Evolutionary conservation across 441 rosid genomes (phyloP), one percentile per base, ranked within the genome.

Genomic region (Adansonia grandidieri): DNA sequence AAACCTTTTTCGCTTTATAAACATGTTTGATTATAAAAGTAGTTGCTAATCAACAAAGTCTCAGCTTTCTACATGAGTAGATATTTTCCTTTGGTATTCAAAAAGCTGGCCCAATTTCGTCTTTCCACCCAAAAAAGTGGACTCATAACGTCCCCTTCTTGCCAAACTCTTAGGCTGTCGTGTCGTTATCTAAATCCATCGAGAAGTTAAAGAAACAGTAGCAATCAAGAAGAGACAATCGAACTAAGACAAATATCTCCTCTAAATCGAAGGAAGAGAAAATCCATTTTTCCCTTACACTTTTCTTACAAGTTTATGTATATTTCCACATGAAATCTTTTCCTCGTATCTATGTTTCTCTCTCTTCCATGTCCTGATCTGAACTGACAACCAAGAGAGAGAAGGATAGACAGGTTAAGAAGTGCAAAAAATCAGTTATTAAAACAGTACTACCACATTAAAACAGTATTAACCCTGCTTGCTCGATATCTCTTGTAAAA

Each of bases 321-420:
- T 32, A 1, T 17, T 61, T 48, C 40, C 22, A 3, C 1, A 5
- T 4, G 11, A 28, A 63, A 58, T 77, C 54, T 76, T 74, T 51
- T 32, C 37, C 56, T 51, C 44, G 44, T 75, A 48, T 28, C 20
- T 56, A 24, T 76, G 65, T 82, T 64, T 48, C 77, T 51, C 37
- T 58, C 63, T 37, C 28, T 48, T 62, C 40, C 53, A 65, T 69
- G 53, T 42, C 15, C 78, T 79, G 84, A 77, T 63, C 78, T 37
- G 54, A 78, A 73, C 83, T 75, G 84, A 79, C 86, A 71, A 74
- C 45, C 61, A 20, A 40, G 75, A 28, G 48, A 37, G 67, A 65
- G 82, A 15, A 67, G 70, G 61, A 37, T 47, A 64, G 15, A 60
- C 67, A 57, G 1, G 64, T 20, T 40, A 56, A 50, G 51, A 45